A percentile compares a stretch with the other conserved stretches of the same genome.
Evolutionary conservation across 2,329 filamentous ascomycete species (phyloP).

Genomic region (Sphaerulina musiva): DNA sequence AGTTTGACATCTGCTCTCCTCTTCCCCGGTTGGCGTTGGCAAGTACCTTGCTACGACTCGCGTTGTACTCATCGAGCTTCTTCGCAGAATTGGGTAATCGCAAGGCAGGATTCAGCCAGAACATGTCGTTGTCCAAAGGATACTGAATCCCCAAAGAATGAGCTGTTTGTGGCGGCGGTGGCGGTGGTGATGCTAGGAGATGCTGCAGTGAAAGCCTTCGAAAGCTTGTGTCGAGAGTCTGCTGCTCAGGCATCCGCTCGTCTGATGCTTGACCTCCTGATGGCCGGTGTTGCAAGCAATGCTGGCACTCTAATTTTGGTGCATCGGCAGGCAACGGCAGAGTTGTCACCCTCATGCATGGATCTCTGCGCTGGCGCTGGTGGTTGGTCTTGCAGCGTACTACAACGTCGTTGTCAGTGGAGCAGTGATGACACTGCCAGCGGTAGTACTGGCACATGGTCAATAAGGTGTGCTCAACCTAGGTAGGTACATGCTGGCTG

Average conservation of each 20-base stretch:
- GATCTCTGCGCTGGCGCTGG: constrained; percentile 3
- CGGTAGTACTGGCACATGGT: constrained; percentile 15
- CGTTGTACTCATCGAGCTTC: constrained; percentile 10
- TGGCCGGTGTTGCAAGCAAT: constrained; percentile 5
- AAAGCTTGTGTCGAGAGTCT: constrained; percentile 1
- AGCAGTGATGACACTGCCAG: constrained; percentile 11
- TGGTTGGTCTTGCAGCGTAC: constrained; percentile 10
- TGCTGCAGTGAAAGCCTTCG: not conserved
- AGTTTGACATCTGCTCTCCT: too few species aligned
- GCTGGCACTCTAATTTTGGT: constrained; percentile 14
- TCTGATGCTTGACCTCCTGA: not conserved
- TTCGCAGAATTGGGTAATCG: constrained; percentile 2
- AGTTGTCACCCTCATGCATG: constrained; percentile 9
- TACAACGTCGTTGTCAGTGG: constrained; percentile 11
- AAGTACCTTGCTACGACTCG: constrained; percentile 6
- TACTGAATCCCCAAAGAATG: not conserved
- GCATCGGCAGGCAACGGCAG: constrained; percentile 13
- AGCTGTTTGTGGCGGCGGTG: not conserved
- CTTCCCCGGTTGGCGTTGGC: not conserved
- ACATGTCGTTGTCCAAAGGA: constrained; percentile 9
- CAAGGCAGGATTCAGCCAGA: constrained; percentile 7
- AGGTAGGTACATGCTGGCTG: too few species aligned
- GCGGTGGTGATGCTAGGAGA: not conserved
- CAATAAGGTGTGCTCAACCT: too few species aligned
- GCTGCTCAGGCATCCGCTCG: not conserved